Conservation (phyloP, 345 rosid genomes). For the Melaleuca quinquenervia region DNA sequence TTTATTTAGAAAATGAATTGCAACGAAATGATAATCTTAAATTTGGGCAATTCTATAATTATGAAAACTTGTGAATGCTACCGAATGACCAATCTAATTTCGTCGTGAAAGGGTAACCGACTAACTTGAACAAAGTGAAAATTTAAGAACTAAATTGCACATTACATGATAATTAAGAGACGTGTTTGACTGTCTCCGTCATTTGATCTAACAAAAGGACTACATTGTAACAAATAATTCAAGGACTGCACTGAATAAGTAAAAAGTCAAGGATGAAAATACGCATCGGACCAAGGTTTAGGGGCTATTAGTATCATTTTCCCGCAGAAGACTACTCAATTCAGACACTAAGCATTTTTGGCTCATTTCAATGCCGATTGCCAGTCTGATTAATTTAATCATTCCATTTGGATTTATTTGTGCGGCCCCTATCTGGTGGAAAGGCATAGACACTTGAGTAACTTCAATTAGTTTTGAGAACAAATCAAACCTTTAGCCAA, state of each 20-base stretch:
- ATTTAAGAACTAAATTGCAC: not conserved
- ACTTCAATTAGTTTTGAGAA: not conserved
- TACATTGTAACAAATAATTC: not conserved
- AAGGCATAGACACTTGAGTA: not conserved
- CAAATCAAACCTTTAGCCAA: not conserved
- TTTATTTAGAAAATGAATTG: not conserved
- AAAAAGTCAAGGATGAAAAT: not conserved
- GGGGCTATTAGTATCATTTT: not conserved
- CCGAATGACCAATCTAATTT: not conserved
- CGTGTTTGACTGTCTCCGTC: not conserved
- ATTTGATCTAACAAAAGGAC: not conserved
- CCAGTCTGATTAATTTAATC: not conserved
- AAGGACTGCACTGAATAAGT: not conserved
- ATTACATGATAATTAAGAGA: not conserved
- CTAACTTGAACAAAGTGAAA: not conserved
- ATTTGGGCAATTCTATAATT: not conserved
- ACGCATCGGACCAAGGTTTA: not conserved
- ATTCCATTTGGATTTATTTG: not conserved
- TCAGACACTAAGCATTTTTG: not conserved
- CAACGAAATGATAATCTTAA: not conserved
- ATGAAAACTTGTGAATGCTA: not conserved
- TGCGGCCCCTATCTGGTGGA: not conserved
- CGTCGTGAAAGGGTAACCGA: not conserved
- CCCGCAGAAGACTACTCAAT: not conserved
- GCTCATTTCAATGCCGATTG: not conserved